phyloP scores from a whole-genome alignment of 768 basidiomycete species.

The Suillus decipiens region DNA sequence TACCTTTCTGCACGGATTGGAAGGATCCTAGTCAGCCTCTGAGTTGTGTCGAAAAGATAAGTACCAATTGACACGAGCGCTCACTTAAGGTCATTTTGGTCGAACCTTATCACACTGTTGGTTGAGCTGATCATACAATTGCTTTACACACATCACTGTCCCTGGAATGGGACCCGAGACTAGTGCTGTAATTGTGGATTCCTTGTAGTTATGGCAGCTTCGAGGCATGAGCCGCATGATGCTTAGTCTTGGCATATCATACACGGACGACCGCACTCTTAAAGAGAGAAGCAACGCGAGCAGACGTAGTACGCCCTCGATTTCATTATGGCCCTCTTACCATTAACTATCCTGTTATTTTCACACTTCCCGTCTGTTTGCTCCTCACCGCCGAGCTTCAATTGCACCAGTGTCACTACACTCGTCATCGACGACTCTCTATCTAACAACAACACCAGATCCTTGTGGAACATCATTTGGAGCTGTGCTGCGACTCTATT shows the following conservation, averaged over 20 bases:
- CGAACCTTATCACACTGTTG: too few relatives aligned
- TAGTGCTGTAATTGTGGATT: too few relatives aligned
- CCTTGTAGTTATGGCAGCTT: too few relatives aligned
- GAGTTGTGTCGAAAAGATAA: too few relatives aligned
- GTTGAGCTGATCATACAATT: too few relatives aligned
- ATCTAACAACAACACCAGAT: constrained; percentile 18
- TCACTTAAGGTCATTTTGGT: too few relatives aligned
- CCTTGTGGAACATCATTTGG: constrained; percentile 34
- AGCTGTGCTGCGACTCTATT: constrained; percentile 31
- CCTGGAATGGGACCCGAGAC: too few relatives aligned
- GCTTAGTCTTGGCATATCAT: not conserved
- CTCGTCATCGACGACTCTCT: not conserved
- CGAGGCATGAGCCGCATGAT: too few relatives aligned
- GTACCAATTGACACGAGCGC: too few relatives aligned
- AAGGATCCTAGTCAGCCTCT: too few relatives aligned
- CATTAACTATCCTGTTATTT: not conserved
- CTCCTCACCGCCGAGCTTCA: not conserved
- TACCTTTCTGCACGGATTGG: too few relatives aligned
- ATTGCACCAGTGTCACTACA: not conserved
- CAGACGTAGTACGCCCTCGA: not conserved
- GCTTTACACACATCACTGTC: too few relatives aligned
- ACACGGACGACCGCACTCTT: not conserved
- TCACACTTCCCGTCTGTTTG: not conserved
- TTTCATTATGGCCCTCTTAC: not conserved
- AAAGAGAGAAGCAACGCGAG: not conserved